Base-by-base conservation (phyloP, 371 early-diverging fungal species). In the Mucor racemosus region DNA sequence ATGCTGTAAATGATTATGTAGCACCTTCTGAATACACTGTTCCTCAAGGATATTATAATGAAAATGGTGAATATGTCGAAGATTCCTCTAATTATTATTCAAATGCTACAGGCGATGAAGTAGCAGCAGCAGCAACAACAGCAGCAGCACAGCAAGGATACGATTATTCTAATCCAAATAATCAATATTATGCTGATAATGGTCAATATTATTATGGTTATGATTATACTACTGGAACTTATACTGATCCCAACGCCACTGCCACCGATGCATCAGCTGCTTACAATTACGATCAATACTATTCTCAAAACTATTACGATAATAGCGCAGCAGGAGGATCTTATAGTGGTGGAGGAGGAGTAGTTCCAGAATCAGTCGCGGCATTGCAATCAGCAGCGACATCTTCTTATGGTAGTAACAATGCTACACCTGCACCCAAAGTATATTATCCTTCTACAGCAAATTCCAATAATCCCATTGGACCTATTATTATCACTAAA, bases 241-340 rank as follows among this genome's bases (percentile, higher is more conserved):
- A 71, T 33, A 34, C 46, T 42, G 72, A 66, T 50, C 35, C 67
- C 7, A 67, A 36, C 17, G 67, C 67, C 42, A 39, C 63, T 7
- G 35, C 67, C 19, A 65, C 66, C 15, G 71, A 72, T 42, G 60
- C 41, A 26, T 68, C 70, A 44, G 73, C 66, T 56, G 38, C 66
- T 9, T 44, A 71, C n/a, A 74, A 80, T 39, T 74, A 77, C 67
- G 73, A 76, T 33, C 71, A 64, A 41, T 73, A 75, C 21, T 76
- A 80, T 59, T 64, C 76, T 35, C 50, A 58, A 65, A 57, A 41
- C 31, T 60, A 61, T 19, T 74, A 74, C 50, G 62, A 69, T 31
- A 42, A 46, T 13, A 31, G 58, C 6, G 39, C 68, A 7, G 58
- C 62, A 15, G 48, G 50, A 34, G 21, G 36, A n/a, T 54, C 58